Evolutionary conservation across 768 basidiomycete species (phyloP).

Genomic region (Podaxis sp.): DNA sequence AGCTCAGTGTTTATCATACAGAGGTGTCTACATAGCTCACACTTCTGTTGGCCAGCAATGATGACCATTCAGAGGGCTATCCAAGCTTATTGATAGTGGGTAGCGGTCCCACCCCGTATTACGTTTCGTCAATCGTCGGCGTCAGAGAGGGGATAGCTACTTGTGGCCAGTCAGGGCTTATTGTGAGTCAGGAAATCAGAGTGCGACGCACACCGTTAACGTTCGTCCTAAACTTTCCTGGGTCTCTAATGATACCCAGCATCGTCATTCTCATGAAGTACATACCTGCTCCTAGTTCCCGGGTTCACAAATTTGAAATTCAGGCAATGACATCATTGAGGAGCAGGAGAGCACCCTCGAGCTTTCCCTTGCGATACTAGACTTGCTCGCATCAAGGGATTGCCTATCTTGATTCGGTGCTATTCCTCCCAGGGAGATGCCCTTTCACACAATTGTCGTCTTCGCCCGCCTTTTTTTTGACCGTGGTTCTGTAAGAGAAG

Average conservation of each 20-base stretch:
- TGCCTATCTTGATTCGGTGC: background rate
- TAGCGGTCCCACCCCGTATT: slow-evolving; percentile 31
- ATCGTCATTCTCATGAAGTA: slow-evolving; percentile 50
- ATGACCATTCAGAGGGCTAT: slow-evolving; percentile 38
- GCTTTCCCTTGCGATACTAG: slow-evolving; percentile 13
- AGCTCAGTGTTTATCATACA: slow-evolving; percentile 49
- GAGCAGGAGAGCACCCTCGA: slow-evolving; percentile 1
- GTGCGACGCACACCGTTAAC: slow-evolving; percentile 30
- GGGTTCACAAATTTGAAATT: background rate
- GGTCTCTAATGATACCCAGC: slow-evolving; percentile 49
- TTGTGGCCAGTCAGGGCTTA: background rate
- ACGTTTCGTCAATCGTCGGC: slow-evolving; percentile 35
- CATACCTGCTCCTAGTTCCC: slow-evolving; percentile 29
- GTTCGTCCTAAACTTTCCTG: slow-evolving; percentile 34
- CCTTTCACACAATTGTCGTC: slow-evolving; percentile 39
- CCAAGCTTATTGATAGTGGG: slow-evolving; percentile 37
- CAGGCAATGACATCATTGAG: slow-evolving; percentile 3
- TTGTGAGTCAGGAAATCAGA: background rate
- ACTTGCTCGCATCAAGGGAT: background rate
- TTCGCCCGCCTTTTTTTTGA: slow-evolving; percentile 37
- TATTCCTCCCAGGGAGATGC: slow-evolving; percentile 30
- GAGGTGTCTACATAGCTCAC: slow-evolving; percentile 46
- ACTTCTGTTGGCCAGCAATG: slow-evolving; percentile 47
- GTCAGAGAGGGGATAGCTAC: background rate
- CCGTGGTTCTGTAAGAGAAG: slow-evolving; percentile 46